A percentile compares a stretch with the other conserved stretches of the same genome.
These are phyloP conservation scores for Annulohypoxylon moriforme DNA, from an alignment of 495 filamentous ascomycete species.

Conservation along the genomic window DNA sequence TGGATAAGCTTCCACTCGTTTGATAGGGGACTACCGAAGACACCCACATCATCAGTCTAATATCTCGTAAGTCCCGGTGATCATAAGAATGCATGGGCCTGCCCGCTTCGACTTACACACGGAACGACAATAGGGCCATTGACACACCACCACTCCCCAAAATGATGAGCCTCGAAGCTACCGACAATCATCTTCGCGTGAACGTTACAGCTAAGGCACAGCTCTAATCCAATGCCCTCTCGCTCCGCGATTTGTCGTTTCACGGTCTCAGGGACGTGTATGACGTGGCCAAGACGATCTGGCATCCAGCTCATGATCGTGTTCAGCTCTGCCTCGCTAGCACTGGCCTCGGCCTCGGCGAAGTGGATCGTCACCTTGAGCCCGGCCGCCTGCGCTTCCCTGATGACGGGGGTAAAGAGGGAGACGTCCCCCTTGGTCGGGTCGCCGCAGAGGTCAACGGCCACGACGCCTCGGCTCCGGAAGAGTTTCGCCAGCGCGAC, in stretches of 20 bases:
- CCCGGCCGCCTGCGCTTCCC: constrained; percentile 60
- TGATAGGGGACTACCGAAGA: constrained; percentile 82
- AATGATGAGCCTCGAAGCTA: constrained; percentile 76
- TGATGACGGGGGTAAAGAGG: constrained; percentile 67
- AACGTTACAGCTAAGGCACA: constrained; percentile 86
- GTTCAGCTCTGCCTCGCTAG: constrained; percentile 66
- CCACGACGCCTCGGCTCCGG: constrained; percentile 70
- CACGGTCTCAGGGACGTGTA: constrained; percentile 71
- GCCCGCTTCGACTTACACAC: constrained; percentile 45
- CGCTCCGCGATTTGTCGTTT: constrained; percentile 65
- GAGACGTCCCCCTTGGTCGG: constrained; percentile 71
- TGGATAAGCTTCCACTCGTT: constrained; percentile 82
- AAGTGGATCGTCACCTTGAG: constrained; percentile 82
- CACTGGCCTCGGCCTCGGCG: constrained; percentile 70
- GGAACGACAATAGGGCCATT: constrained; percentile 51
- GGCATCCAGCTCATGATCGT: constrained; percentile 72
- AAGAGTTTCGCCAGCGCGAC: constrained; percentile 72
- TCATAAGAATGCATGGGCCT: background rate
- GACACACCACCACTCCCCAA: constrained; percentile 70
- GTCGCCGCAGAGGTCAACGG: constrained; percentile 84
- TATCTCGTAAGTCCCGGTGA: constrained; percentile 14
- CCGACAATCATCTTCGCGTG: constrained; percentile 77
- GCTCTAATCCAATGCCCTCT: constrained; percentile 70
- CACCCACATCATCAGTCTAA: constrained; percentile 90
- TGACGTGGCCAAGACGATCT: constrained; percentile 82